These are phyloP conservation scores for Cardamine chenopodiifolia DNA, from an alignment of 345 rosid species.

Conservation along the genomic window DNA sequence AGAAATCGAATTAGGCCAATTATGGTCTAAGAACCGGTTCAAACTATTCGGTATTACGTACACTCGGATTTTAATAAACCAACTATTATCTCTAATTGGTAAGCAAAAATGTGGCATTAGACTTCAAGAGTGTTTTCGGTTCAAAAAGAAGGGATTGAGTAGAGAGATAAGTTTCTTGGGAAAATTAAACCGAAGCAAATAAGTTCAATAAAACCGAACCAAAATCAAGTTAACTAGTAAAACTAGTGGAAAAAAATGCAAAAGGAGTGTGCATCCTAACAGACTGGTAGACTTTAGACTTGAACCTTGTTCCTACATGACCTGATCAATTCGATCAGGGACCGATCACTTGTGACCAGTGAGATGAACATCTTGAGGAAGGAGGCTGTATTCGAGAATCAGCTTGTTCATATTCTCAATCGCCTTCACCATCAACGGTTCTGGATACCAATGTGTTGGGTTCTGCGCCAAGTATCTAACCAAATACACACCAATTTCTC, in stretches of 20 bases:
- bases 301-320: no score
- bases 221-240: background rate
- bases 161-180: background rate
- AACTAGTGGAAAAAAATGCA: background rate
- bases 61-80: background rate
- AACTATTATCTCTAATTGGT: background rate
- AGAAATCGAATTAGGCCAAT: background rate
- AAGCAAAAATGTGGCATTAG: background rate
- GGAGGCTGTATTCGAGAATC: constrained; percentile 54
- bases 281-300: no score
- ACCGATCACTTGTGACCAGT: constrained; percentile 24
- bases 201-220: background rate
- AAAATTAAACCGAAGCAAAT: background rate
- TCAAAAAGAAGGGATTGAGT: background rate
- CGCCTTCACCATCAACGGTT: constrained; percentile 53
- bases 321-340: no score
- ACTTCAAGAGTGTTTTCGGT: background rate
- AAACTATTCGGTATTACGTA: background rate
- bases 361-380: constrained; percentile 53
- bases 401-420: constrained; percentile 59
- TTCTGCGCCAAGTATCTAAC: constrained; percentile 53
- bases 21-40: background rate
- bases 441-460: constrained; percentile 50
- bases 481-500: constrained; percentile 7
- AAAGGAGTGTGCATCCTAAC: no score